Evolutionary conservation across 2,329 filamentous ascomycete species (phyloP).

Genomic region (Volutella citrinella): DNA sequence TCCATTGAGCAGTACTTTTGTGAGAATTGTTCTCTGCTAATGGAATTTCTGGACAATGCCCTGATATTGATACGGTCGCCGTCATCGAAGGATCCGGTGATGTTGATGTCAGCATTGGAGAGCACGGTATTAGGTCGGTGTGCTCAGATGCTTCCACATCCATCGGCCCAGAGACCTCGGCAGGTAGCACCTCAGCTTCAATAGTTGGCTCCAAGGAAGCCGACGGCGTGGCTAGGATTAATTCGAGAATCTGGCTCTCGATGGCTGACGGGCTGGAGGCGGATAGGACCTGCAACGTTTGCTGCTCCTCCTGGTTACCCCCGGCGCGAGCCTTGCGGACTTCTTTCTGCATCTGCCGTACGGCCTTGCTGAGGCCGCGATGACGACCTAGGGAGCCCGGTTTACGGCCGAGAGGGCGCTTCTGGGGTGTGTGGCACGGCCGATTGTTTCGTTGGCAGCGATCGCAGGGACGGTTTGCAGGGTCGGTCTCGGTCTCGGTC

Average conservation of each 20-base stretch:
- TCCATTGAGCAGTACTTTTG: background rate
- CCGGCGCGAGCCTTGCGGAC: background rate
- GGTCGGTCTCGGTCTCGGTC: too few relatives aligned
- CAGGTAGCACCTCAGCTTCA: too few relatives aligned
- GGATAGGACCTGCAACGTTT: background rate
- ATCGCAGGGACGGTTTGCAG: background rate
- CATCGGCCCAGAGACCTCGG: too few relatives aligned
- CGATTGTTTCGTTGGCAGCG: background rate
- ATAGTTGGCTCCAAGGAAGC: too few relatives aligned
- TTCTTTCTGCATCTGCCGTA: background rate
- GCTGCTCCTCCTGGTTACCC: too few relatives aligned
- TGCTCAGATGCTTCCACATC: too few relatives aligned
- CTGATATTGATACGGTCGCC: too few relatives aligned
- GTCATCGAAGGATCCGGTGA: too few relatives aligned
- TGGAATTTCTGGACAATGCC: too few relatives aligned
- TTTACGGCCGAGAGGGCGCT: background rate
- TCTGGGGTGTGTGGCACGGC: background rate
- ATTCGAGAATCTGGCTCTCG: background rate
- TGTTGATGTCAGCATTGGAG: too few relatives aligned
- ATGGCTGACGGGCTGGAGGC: too few relatives aligned
- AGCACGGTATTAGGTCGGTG: too few relatives aligned
- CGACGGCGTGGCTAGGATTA: background rate
- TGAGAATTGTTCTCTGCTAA: background rate
- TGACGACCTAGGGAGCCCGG: background rate
- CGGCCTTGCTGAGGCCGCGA: background rate